Percentiles rank a stretch among this genome's conserved stretches.
Conservation (phyloP, 306 rosid species). For the Rubus parviflorus region DNA sequence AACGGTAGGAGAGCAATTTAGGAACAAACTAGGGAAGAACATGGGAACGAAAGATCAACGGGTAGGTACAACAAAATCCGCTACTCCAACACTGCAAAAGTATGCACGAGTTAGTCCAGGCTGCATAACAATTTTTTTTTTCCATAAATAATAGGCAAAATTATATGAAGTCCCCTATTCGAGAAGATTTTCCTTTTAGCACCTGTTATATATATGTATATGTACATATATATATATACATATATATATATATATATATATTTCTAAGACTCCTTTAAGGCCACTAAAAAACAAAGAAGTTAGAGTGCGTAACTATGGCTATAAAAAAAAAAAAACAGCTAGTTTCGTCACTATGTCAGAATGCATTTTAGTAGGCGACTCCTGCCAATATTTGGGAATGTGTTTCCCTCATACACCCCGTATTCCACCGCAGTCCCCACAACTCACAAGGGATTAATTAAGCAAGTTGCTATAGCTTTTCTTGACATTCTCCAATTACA, state of each 20-base stretch:
- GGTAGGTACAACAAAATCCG: slow-evolving; percentile 95
- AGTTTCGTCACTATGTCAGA: not conserved
- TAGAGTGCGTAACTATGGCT: not conserved
- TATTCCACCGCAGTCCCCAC: not conserved
- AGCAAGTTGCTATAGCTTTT: not conserved
- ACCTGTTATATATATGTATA: not conserved
- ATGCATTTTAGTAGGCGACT: not conserved
- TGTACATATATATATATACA: too few relatives aligned
- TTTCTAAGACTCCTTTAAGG: too few relatives aligned
- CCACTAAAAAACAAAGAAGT: too few relatives aligned
- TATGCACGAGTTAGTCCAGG: not conserved
- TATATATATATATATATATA: too few relatives aligned
- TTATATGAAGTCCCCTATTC: not conserved
- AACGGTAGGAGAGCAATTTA: not conserved
- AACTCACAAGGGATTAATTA: too few relatives aligned
- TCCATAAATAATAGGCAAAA: not conserved
- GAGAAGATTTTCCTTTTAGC: not conserved
- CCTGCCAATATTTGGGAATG: not conserved
- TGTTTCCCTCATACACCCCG: not conserved
- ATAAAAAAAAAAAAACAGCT: not conserved
- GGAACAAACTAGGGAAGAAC: slow-evolving; percentile 38
- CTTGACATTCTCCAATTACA: not conserved
- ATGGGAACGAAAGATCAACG: slow-evolving; percentile 78
- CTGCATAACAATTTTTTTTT: not conserved
- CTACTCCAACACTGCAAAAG: slow-evolving; percentile 90